Evolutionary conservation across 495 filamentous ascomycete genomes (phyloP), one percentile per base, ranked within the genome.

Genomic region (Halenospora varia): DNA sequence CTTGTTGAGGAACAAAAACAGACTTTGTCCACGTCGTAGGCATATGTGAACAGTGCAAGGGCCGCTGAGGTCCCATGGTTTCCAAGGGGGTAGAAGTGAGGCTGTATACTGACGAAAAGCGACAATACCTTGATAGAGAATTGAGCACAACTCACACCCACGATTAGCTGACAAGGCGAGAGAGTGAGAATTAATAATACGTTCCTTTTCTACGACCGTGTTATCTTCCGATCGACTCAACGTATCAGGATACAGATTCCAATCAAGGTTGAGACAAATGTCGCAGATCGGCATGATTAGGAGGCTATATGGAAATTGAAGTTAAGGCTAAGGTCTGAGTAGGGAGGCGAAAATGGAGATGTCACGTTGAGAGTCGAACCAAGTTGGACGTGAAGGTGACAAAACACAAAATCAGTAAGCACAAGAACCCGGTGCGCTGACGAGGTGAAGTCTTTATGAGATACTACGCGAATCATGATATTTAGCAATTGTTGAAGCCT

Each of bases 101-200:
- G 47, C 47, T 49, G 47, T 49, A 25, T 49, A 49, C 23, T 49
- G 47, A 24, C 47, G 47, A 49, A 49, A 49, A 49, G 47, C 47
- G 19, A 24, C 47, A 19, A 49, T 23, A n/a, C 47, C 47, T 49
- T 49, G 47, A n/a, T 49, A 20, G 20, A 49, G 47, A 25, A 49
- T 49, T 24, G 47, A 49, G 23, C 47, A 49, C 47, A 23, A n/a
- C 22, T 49, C 47, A 19, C 47, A 49, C 23, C 47, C 47, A 19
- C 10, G 19, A 49, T 25, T 49, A 49, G 47, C 47, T 49, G 22
- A 49, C 9, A 49, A 19, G 23, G 20, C 47, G 19, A 49, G 47
- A 24, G 47, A 25, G 47, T 23, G 3, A 25, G 19, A 23, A 49
- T 10, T n/a, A 49, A 23, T 49, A 23, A 25, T 25, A 20, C 20